A percentile compares a stretch with the other conserved stretches of the same genome.
Conservation (phyloP, 169 alveolate species). For the Plasmodium ovale region DNA sequence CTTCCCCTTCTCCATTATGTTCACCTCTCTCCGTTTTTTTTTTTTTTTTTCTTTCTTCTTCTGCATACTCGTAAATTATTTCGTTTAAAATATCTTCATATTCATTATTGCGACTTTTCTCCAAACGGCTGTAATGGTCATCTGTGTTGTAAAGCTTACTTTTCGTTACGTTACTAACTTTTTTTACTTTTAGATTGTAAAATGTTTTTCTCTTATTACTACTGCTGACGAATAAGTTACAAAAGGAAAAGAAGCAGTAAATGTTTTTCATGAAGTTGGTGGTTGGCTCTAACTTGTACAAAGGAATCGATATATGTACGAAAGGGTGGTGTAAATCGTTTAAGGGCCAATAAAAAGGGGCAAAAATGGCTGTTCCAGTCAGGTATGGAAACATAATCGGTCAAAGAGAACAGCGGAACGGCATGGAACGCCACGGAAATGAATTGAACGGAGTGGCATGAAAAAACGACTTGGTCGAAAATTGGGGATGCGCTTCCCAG, state of each 20-base stretch:
- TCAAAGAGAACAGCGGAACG: no score
- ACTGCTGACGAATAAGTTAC: conserved; percentile 14
- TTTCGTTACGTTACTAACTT: background rate
- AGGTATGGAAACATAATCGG: no score
- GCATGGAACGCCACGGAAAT: no score
- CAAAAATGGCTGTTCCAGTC: background rate
- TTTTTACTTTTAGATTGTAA: conserved; percentile 32
- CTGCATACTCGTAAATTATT: conserved; percentile 52
- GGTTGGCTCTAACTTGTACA: background rate
- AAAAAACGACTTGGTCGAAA: no score
- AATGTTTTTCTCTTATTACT: conserved; percentile 17
- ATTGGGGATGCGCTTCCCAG: background rate
- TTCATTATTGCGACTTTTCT: conserved; percentile 37
- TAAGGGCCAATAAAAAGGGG: no score
- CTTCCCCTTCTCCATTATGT: background rate
- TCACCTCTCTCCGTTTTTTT: background rate
- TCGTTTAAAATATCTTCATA: conserved; percentile 57
- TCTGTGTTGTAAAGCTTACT: background rate
- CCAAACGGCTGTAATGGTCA: conserved; percentile 28
- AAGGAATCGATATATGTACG: no score
- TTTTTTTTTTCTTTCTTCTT: conserved; percentile 29
- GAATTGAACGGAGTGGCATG: no score
- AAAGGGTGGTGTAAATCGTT: no score
- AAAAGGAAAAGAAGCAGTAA: conserved; percentile 42
- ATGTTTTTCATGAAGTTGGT: conserved; percentile 37